Base-by-base conservation (phyloP, 352 stramenopile species). In the Elongisporangium anandrum region DNA sequence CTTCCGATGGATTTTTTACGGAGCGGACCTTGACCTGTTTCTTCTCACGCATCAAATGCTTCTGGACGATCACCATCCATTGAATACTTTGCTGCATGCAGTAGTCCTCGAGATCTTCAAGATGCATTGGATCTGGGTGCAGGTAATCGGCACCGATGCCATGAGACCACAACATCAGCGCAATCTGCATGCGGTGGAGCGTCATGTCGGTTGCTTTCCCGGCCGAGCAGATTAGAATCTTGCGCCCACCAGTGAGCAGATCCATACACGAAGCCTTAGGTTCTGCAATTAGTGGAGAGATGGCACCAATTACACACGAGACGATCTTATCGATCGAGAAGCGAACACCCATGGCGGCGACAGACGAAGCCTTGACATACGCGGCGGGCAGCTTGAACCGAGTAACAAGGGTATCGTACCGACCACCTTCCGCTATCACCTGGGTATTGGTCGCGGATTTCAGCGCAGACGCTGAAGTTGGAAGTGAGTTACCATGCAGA, bases 251-350 rank as follows among this genome's bases (percentile, higher is more conserved):
- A 7, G 68, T 73, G 9, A 84, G 50, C 8, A 85, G 61, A 16
- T 81, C 69, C 1, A 59, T 68, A 6, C 57, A 64, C 23, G 54
- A 48, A n/a, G 64, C 65, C 52, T 82, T 84, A 4, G 63, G 57
- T 22, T 85, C 75, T 21, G 83, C 24, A 15, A 66, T 47, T 1
- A 64, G 34, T 13, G 63, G 58, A 12, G 50, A 48, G 24, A 87
- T 71, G 12, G 70, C 73, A 3, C 75, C 73, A 19, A 81, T 70
- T 0, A 92, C 71, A 21, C 85, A 83, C 7, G 83, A 85, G 8
- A 93, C 83, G 47, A 95, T 94, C 62, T 92, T 92, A 60, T 95
- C 85, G 16, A 95, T 73, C 20, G 83, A 88, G 64, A 95, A 94
- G 39, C 87, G 82, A 54, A 95, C 81, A 39, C 85, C 85, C 73